These are phyloP conservation scores for Myxozyma mucilagina DNA, from an alignment of 805 yeast species.

Conservation along the genomic window DNA sequence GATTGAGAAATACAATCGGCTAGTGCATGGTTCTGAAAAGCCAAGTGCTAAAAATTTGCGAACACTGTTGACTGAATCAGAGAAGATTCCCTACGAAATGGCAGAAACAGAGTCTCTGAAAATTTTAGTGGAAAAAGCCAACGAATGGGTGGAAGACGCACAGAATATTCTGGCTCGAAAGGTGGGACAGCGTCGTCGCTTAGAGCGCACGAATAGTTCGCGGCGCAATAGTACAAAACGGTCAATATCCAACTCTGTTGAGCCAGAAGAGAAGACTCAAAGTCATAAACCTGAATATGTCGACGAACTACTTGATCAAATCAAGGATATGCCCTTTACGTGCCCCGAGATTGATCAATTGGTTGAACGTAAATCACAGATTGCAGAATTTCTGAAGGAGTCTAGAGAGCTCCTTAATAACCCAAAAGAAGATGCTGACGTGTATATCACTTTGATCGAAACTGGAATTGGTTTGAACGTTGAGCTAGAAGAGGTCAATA, in stretches of 20 bases:
- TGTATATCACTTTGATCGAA: slow-evolving; percentile 54
- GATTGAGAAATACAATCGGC: slow-evolving; percentile 49
- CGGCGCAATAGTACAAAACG: slow-evolving; percentile 7
- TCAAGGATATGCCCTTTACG: slow-evolving; percentile 53
- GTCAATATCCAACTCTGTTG: neutral
- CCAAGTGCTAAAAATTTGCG: slow-evolving; percentile 52
- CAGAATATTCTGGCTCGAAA: slow-evolving; percentile 53
- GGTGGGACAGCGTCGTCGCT: slow-evolving; percentile 37
- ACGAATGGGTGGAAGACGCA: slow-evolving; percentile 57
- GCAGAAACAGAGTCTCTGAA: slow-evolving; percentile 45
- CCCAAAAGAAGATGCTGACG: slow-evolving; percentile 43
- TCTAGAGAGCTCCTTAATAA: slow-evolving; percentile 44
- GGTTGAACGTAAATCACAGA: slow-evolving; percentile 52
- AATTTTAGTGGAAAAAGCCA: slow-evolving; percentile 48
- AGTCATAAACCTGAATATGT: slow-evolving; percentile 40
- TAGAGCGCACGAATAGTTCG: slow-evolving; percentile 27
- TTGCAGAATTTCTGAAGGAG: slow-evolving; percentile 52
- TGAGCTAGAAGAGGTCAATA: slow-evolving; percentile 50
- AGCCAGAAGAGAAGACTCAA: slow-evolving; percentile 12
- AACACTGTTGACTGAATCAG: slow-evolving; percentile 55
- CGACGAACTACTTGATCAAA: slow-evolving; percentile 46
- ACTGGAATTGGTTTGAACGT: slow-evolving; percentile 64
- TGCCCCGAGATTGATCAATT: slow-evolving; percentile 63
- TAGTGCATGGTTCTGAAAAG: slow-evolving; percentile 42
- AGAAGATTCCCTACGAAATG: slow-evolving; percentile 48